Evolutionary conservation across 495 filamentous ascomycete species (phyloP).

Genomic region (Achaetomiella virescens): DNA sequence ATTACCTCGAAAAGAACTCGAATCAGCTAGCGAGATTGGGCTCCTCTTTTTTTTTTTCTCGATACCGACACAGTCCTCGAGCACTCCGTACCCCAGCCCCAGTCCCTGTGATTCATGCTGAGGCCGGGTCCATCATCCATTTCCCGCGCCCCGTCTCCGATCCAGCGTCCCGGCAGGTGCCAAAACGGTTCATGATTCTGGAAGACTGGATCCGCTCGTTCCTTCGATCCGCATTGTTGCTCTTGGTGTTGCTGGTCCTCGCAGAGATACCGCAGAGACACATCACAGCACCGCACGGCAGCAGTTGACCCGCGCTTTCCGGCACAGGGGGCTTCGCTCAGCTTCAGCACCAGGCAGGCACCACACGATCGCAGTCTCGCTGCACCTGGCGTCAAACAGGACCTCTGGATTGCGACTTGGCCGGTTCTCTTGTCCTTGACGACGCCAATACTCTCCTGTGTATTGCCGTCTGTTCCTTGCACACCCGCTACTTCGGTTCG

Average conservation of each 20-base stretch:
- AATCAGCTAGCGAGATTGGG: slow-evolving; percentile 40
- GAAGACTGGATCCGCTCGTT: slow-evolving; percentile 12
- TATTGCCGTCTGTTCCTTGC: slow-evolving; percentile 7
- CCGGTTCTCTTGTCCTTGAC: no score
- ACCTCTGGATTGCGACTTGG: no score
- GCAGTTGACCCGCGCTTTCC: neutral
- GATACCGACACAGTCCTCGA: slow-evolving; percentile 8
- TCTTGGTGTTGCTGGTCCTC: neutral
- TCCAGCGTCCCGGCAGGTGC: slow-evolving; percentile 16
- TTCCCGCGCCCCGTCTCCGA: slow-evolving; percentile 19
- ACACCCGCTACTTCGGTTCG: slow-evolving; percentile 18
- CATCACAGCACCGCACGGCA: no score
- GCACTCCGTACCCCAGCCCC: slow-evolving; percentile 19
- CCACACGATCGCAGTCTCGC: no score
- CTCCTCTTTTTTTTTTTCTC: slow-evolving; percentile 30
- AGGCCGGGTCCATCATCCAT: slow-evolving; percentile 6
- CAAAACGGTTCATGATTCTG: slow-evolving; percentile 13
- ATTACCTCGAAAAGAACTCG: slow-evolving; percentile 28
- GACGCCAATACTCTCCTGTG: no score
- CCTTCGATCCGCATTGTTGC: slow-evolving; percentile 5
- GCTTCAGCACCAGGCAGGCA: neutral
- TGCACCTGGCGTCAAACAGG: no score
- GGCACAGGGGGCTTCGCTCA: neutral
- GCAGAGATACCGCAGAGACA: no score
- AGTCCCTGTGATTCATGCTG: slow-evolving; percentile 34